These are phyloP conservation scores for Lagenidium sp. DNA, from an alignment of 352 stramenopile species.

Conservation along the genomic window DNA sequence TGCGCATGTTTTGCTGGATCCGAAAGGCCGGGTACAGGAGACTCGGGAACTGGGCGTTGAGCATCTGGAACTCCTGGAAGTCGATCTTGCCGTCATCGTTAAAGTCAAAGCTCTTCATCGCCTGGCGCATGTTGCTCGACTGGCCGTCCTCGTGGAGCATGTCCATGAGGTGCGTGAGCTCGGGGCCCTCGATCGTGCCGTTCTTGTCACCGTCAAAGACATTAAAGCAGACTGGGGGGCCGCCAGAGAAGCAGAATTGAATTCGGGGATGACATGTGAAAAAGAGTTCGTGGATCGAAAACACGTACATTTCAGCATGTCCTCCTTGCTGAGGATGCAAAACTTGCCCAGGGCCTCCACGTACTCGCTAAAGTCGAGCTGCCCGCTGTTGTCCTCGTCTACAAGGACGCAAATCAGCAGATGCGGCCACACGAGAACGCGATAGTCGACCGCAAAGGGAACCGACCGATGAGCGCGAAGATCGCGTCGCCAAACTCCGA, in stretches of 20 bases:
- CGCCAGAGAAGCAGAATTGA: too few relatives aligned
- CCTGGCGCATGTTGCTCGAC: conserved; percentile 63
- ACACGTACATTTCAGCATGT: conserved; percentile 55
- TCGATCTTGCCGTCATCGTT: conserved; percentile 67
- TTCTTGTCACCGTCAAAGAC: conserved; percentile 67
- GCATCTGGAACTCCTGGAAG: conserved; percentile 56
- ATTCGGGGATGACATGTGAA: too few relatives aligned
- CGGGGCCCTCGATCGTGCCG: conserved; percentile 57
- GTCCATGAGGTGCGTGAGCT: conserved; percentile 53
- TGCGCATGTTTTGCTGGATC: conserved; percentile 68
- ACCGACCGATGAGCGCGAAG: conserved; percentile 46
- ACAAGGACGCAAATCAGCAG: too few relatives aligned
- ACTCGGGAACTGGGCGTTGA: conserved; percentile 53
- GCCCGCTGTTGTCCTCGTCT: conserved; percentile 57
- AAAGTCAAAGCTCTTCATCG: conserved; percentile 54
- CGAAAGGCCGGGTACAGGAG: conserved; percentile 60
- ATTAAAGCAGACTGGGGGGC: conserved; percentile 56
- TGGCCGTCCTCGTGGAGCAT: conserved; percentile 54
- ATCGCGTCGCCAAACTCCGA: conserved; percentile 66
- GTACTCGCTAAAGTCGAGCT: conserved; percentile 69
- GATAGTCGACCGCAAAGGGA: too few relatives aligned
- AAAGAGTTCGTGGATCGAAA: neutral
- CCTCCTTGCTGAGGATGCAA: conserved; percentile 61
- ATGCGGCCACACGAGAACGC: too few relatives aligned
- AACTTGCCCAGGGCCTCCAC: conserved; percentile 71